A percentile compares a stretch with the other conserved stretches of the same genome.
Conservation (phyloP, 2,329 filamentous ascomycete genomes). For the Diaporthe citri region DNA sequence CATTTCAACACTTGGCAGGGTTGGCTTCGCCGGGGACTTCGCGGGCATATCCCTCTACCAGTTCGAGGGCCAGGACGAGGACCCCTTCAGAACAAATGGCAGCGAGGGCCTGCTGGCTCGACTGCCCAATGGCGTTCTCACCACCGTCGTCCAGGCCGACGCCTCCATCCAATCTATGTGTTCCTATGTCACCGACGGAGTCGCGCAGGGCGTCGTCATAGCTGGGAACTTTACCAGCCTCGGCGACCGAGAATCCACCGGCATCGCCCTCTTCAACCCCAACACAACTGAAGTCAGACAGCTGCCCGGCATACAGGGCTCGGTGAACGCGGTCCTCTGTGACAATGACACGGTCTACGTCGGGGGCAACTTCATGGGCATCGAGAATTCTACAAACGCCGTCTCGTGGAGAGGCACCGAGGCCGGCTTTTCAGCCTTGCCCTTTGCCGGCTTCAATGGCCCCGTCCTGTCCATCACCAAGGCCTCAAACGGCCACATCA, state of each 20-base stretch:
- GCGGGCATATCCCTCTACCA: constrained; percentile 91
- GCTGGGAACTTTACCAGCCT: constrained; percentile 97
- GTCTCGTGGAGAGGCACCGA: constrained; percentile 83
- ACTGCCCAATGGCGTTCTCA: constrained; percentile 87
- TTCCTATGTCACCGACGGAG: constrained; percentile 77
- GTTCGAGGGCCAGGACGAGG: constrained; percentile 83
- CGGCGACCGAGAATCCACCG: constrained; percentile 79
- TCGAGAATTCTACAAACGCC: constrained; percentile 85
- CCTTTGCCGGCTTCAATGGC: constrained; percentile 95
- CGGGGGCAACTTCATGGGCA: constrained; percentile 85
- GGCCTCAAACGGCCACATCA: constrained; percentile 83
- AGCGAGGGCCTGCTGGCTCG: constrained; percentile 84
- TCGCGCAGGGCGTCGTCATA: constrained; percentile 80
- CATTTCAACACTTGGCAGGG: constrained; percentile 80
- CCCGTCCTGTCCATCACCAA: constrained; percentile 89
- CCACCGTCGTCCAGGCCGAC: constrained; percentile 80
- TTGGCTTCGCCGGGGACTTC: constrained; percentile 91
- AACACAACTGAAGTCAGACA: constrained; percentile 77
- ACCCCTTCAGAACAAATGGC: constrained; percentile 77
- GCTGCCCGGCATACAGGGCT: constrained; percentile 84
- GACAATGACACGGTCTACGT: constrained; percentile 87
- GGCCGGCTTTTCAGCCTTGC: constrained; percentile 81
- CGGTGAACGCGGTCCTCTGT: constrained; percentile 86
- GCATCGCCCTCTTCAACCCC: constrained; percentile 85
- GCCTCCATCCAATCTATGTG: constrained; percentile 92